Percentiles rank a stretch among this genome's conserved stretches.
phyloP scores from a whole-genome alignment of 176 grass and related monocot species.

The Zoysia pacifica region DNA sequence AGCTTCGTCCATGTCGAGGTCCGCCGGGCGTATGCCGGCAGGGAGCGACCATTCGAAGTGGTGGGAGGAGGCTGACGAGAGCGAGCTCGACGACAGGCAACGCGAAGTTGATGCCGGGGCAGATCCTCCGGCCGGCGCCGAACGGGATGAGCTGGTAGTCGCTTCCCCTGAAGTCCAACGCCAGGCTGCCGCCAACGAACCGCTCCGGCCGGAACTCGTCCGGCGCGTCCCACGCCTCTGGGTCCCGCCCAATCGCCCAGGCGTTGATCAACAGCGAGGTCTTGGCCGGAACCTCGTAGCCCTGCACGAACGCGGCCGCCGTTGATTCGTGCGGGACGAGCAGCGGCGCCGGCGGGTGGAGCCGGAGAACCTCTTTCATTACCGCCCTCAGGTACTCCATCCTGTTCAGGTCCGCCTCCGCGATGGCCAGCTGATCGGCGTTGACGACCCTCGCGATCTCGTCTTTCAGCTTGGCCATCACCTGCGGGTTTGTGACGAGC shows the following conservation, averaged over 20 bases:
- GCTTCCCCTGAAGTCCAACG: conserved; percentile 49
- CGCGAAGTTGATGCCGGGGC: conserved; percentile 63
- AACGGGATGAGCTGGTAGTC: conserved; percentile 67
- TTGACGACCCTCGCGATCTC: conserved; percentile 40
- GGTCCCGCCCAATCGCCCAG: conserved; percentile 76
- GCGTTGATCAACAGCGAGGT: conserved; percentile 58
- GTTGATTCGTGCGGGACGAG: conserved; percentile 56
- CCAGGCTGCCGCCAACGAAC: conserved; percentile 23
- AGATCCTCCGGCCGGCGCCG: conserved; percentile 63
- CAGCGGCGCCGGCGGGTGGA: conserved; percentile 64
- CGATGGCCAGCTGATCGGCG: conserved; percentile 29
- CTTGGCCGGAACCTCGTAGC: conserved; percentile 51
- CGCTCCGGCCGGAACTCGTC: conserved; percentile 73
- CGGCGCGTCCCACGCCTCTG: conserved; percentile 46
- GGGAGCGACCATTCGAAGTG: conserved; percentile 68
- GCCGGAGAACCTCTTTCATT: conserved; percentile 64
- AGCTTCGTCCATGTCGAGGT: conserved; percentile 62
- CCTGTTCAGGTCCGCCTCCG: conserved; percentile 36
- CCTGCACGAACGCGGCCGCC: conserved; percentile 22
- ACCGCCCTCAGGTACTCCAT: conserved; percentile 58
- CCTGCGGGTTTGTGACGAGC: conserved; percentile 44
- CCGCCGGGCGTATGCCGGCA: background rate
- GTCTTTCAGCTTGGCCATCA: conserved; percentile 49
- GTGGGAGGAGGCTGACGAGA: conserved; percentile 42
- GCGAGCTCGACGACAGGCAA: conserved; percentile 53